Conservation (phyloP, 495 filamentous ascomycete species). For the Neurospora africana region DNA sequence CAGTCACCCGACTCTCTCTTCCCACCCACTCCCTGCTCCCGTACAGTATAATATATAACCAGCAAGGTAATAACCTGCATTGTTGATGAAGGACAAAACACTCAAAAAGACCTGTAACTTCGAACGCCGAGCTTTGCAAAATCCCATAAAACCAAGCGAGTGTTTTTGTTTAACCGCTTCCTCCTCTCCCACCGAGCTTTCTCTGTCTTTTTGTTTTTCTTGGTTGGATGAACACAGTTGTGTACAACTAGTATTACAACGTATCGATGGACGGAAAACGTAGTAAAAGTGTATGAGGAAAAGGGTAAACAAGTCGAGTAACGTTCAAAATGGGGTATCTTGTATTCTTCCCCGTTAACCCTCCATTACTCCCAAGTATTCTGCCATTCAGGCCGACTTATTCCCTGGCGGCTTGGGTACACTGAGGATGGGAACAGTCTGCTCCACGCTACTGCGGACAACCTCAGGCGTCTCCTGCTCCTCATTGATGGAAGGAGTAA, state of each 20-base stretch:
- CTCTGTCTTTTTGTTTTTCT: neutral
- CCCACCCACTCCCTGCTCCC: neutral
- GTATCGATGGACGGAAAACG: neutral
- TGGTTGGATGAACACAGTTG: neutral
- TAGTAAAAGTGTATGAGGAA: neutral
- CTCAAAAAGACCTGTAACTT: neutral
- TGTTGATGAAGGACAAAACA: neutral
- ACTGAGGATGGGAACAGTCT: conserved; percentile 31
- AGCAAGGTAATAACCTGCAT: neutral
- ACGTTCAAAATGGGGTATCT: neutral
- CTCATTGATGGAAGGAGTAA: conserved; percentile 24
- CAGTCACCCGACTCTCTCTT: neutral
- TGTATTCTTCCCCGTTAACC: neutral
- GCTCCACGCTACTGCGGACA: conserved; percentile 2
- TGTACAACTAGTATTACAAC: neutral
- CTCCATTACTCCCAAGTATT: neutral
- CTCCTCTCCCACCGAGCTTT: neutral
- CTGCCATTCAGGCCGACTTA: neutral
- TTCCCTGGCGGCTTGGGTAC: conserved; percentile 28
- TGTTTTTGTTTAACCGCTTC: neutral
- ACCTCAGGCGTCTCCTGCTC: conserved; percentile 24
- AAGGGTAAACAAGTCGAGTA: neutral
- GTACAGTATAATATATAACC: neutral
- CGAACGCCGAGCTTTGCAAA: neutral
- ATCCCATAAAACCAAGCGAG: neutral